Percentiles rank a stretch among this genome's conserved stretches.
phyloP scores from a whole-genome alignment of 2,329 filamentous ascomycete genomes.

The Zasmidium citrigriseum region DNA sequence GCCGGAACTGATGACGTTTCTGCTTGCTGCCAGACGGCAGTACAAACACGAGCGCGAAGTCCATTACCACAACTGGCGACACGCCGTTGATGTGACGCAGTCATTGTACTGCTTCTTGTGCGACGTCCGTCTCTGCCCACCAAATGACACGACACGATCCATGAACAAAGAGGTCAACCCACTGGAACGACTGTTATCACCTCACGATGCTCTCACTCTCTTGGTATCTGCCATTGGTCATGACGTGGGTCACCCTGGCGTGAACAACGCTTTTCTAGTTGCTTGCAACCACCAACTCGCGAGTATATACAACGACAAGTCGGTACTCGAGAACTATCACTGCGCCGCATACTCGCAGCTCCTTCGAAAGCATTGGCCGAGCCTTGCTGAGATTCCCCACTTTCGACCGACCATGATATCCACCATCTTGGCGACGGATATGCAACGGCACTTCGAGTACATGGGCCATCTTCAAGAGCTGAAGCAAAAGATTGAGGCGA shows the following conservation, averaged over 20 bases:
- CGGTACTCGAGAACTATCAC: conserved; percentile 95
- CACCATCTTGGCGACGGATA: conserved; percentile 95
- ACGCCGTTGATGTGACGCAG: conserved; percentile 94
- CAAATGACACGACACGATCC: conserved; percentile 60
- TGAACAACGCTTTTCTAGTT: conserved; percentile 95
- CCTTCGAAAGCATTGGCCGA: conserved; percentile 86
- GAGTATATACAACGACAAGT: conserved; percentile 94
- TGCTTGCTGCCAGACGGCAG: conserved; percentile 85
- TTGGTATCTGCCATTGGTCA: conserved; percentile 96
- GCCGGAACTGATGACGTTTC: conserved; percentile 73
- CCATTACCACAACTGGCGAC: conserved; percentile 91
- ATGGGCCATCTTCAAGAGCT: conserved; percentile 84
- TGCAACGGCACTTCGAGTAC: conserved; percentile 96
- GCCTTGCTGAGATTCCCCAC: conserved; percentile 72
- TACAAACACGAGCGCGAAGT: conserved; percentile 68
- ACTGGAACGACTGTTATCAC: conserved; percentile 75
- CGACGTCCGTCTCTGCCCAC: conserved; percentile 58
- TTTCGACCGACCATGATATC: conserved; percentile 94
- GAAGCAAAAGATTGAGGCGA: conserved; percentile 73
- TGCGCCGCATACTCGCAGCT: conserved; percentile 97
- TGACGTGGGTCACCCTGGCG: conserved; percentile 94
- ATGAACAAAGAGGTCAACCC: conserved; percentile 44
- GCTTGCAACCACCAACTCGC: conserved; percentile 90
- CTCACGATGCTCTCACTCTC: conserved; percentile 85
- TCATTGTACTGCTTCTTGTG: conserved; percentile 90